These are phyloP conservation scores for Volvariella volvacea DNA, from an alignment of 1,284 basidiomycete genomes.

Conservation along the genomic window DNA sequence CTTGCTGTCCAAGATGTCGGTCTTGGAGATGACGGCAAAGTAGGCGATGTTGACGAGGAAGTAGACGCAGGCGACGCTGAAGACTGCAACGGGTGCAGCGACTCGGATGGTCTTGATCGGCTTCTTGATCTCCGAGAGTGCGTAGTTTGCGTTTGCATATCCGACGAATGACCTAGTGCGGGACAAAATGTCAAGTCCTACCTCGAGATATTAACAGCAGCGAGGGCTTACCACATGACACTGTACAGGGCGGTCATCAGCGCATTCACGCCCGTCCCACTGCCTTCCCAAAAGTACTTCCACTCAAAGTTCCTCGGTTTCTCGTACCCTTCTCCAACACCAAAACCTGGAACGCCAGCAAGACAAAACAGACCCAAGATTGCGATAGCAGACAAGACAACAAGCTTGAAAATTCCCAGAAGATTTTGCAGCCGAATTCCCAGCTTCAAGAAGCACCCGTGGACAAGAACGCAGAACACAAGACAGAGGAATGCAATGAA, in stretches of 20 bases:
- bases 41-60: slow-evolving; percentile 64
- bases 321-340: slow-evolving; percentile 34
- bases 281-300: slow-evolving; percentile 52
- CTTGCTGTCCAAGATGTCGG: slow-evolving; percentile 55
- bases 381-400: slow-evolving; percentile 48
- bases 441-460: slow-evolving; percentile 47
- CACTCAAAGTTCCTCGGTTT: slow-evolving; percentile 45
- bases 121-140: slow-evolving; percentile 59
- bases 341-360: slow-evolving; percentile 38
- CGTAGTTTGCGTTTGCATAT: slow-evolving; percentile 68
- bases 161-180: slow-evolving; percentile 56
- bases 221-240: slow-evolving; percentile 48
- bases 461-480: slow-evolving; percentile 51
- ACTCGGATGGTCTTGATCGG: slow-evolving; percentile 61
- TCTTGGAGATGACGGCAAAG: slow-evolving; percentile 60
- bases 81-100: slow-evolving; percentile 59
- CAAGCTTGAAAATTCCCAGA: slow-evolving; percentile 59
- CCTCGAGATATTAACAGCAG: background rate
- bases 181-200: too few relatives aligned
- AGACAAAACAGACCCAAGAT: slow-evolving; percentile 55
- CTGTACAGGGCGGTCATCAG: slow-evolving; percentile 59
- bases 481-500: slow-evolving; percentile 48
- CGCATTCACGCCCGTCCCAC: slow-evolving; percentile 40
- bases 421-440: slow-evolving; percentile 62
- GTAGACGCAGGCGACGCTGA: slow-evolving; percentile 47